Evolutionary conservation across 202 grass and related monocot species (phyloP).

Genomic region (Zizania palustris): DNA sequence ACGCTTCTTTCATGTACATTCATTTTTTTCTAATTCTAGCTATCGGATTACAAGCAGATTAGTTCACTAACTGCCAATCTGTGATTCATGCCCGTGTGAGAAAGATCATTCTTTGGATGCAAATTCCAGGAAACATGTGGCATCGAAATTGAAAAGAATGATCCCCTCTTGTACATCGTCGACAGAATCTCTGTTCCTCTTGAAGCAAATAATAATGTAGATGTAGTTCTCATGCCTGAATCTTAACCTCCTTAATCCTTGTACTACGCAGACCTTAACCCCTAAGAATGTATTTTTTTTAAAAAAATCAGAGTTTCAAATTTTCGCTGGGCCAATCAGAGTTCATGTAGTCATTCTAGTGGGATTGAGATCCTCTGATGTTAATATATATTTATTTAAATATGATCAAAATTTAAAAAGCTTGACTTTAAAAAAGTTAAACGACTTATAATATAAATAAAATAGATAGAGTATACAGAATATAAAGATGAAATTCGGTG

Average conservation of each 20-base stretch:
- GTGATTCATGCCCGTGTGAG: neutral
- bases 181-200: constrained; percentile 11
- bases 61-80: neutral
- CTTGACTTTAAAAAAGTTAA: too few relatives aligned
- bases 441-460: too few relatives aligned
- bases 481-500: too few relatives aligned
- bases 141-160: constrained; percentile 19
- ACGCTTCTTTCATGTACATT: constrained; percentile 53
- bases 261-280: neutral
- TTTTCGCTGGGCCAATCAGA: too few relatives aligned
- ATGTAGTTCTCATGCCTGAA: constrained; percentile 11
- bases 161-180: neutral
- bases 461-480: too few relatives aligned
- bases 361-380: too few relatives aligned
- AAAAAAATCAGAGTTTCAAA: neutral
- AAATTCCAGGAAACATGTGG: constrained; percentile 22
- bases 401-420: too few relatives aligned
- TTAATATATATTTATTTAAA: too few relatives aligned
- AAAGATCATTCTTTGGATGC: constrained; percentile 26
- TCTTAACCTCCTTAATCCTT: neutral
- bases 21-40: constrained; percentile 60
- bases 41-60: constrained; percentile 35
- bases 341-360: too few relatives aligned
- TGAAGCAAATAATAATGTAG: constrained; percentile 5
- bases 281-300: neutral